Evolutionary conservation across 306 rosid species (phyloP), one percentile per base, ranked within the genome.

Genomic region (Calophaca sinica): DNA sequence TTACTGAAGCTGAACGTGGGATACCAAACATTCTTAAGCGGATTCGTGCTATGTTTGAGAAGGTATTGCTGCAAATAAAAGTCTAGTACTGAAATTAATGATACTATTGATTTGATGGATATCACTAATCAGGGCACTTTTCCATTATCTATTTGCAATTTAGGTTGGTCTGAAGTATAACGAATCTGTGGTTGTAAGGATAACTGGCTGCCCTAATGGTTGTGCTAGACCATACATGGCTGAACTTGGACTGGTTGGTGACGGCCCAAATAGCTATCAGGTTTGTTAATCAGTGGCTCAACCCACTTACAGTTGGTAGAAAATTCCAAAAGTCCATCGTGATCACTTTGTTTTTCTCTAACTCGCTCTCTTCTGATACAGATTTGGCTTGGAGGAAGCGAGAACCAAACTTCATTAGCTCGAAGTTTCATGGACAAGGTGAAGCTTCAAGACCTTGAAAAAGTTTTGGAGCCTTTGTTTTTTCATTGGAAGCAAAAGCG

Each of bases 201-300:
- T 92, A 72, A 96, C 99, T 74, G 98, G 98, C 49, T 96, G 99
- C 84, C 96, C 99, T 7, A 92, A 96, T 36, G 96, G 99, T 73
- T 96, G 98, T 76, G 98, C 97, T 72, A 87, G 93, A 79, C 98
- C 99, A 33, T 92, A 96, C 86, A 92, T 92, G 99, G 99, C 98
- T 59, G 99, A 96, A 79, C 97, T 96, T 82, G 99, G 99, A 73
- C 63, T 96, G 58, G 98, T 96, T 72, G 98, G 98, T 64, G 99
- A 92, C 58, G 99, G 99, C 75, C 98, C 98, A 13, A 96, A 96
- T 78, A 96, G 98, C 87, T 96, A 96, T 73, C 98, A 96, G 97
- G 99, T 92, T 81, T 84, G 72, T 66, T 58, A 52, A 73, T 64
- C 81, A 4, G 46, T 61, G 69, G 76, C 58, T 76, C 45, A 52